These are phyloP conservation scores for Rhodotorula sp. DNA, from an alignment of 1,284 basidiomycete genomes.

Conservation along the genomic window DNA sequence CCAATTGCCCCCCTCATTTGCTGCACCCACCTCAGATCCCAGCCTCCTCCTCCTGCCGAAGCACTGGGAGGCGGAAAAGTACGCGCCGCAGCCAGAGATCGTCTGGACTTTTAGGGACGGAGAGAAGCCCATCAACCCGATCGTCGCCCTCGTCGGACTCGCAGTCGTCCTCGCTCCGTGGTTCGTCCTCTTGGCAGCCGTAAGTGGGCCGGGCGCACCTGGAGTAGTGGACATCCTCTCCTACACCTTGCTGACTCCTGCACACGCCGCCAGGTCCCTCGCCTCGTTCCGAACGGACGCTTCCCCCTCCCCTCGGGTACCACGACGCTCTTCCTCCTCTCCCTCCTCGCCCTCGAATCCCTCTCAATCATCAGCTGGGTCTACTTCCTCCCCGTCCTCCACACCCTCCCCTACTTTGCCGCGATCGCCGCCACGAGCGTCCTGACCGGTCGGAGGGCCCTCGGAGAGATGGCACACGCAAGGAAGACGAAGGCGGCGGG, in stretches of 20 bases:
- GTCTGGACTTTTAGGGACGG: conserved; percentile 23
- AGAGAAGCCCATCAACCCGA: conserved; percentile 18
- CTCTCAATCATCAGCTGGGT: conserved; percentile 30
- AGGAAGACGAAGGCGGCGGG: neutral
- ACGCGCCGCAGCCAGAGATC: conserved; percentile 15
- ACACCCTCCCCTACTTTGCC: conserved; percentile 23
- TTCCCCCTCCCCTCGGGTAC: neutral
- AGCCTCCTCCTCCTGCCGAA: conserved; percentile 10
- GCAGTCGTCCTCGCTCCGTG: conserved; percentile 31
- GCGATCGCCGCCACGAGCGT: conserved; percentile 9
- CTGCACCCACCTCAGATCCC: neutral
- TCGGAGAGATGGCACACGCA: conserved; percentile 19
- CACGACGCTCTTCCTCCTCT: conserved; percentile 19
- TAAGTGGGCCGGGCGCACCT: neutral
- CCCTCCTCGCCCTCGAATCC: conserved; percentile 22
- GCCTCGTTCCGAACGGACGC: conserved; percentile 18
- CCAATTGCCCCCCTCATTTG: conserved; percentile 23
- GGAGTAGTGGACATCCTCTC: neutral
- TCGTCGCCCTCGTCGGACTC: conserved; percentile 17
- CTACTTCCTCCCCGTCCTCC: conserved; percentile 23
- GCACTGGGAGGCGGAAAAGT: conserved; percentile 32
- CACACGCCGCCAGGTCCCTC: neutral
- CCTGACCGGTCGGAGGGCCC: conserved; percentile 16
- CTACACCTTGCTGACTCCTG: neutral
- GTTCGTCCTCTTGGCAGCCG: conserved; percentile 19